Evolutionary conservation across 495 filamentous ascomycete genomes (phyloP).

Genomic region (Apiosordaria backusii): DNA sequence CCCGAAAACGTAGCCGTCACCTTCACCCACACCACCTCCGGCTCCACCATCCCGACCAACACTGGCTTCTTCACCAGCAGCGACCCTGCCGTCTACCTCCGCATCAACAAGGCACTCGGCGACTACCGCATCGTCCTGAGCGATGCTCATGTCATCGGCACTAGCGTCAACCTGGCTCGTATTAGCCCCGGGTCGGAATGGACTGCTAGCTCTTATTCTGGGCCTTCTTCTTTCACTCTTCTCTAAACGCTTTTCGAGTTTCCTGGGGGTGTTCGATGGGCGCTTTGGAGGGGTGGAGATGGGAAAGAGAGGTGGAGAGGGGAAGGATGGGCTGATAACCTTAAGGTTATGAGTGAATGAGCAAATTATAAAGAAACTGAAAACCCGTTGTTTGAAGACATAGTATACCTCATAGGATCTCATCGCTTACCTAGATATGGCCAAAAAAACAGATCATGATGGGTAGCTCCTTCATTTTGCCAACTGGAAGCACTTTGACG

Average conservation of each 20-base stretch:
- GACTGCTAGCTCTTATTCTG: neutral
- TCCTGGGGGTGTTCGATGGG: too few relatives aligned
- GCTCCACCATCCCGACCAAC: conserved; percentile 5
- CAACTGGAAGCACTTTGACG: too few relatives aligned
- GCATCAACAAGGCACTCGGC: conserved; percentile 3
- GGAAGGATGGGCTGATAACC: too few relatives aligned
- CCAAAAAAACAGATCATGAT: too few relatives aligned
- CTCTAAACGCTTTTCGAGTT: neutral
- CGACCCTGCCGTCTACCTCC: neutral
- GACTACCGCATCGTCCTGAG: neutral
- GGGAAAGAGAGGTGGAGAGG: too few relatives aligned
- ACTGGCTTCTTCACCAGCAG: neutral
- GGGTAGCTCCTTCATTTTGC: too few relatives aligned
- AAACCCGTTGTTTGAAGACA: too few relatives aligned
- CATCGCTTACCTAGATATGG: too few relatives aligned
- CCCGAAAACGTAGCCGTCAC: conserved; percentile 8
- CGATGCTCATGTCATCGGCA: neutral
- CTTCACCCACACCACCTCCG: conserved; percentile 6
- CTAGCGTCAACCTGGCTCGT: neutral
- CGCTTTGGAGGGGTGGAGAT: too few relatives aligned
- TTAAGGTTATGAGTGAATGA: too few relatives aligned
- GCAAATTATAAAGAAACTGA: too few relatives aligned
- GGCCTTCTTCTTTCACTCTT: neutral
- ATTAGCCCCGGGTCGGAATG: neutral
- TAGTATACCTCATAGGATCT: too few relatives aligned